These are phyloP conservation scores for Termitomyces sp. DNA, from an alignment of 768 basidiomycete genomes.

Conservation along the genomic window DNA sequence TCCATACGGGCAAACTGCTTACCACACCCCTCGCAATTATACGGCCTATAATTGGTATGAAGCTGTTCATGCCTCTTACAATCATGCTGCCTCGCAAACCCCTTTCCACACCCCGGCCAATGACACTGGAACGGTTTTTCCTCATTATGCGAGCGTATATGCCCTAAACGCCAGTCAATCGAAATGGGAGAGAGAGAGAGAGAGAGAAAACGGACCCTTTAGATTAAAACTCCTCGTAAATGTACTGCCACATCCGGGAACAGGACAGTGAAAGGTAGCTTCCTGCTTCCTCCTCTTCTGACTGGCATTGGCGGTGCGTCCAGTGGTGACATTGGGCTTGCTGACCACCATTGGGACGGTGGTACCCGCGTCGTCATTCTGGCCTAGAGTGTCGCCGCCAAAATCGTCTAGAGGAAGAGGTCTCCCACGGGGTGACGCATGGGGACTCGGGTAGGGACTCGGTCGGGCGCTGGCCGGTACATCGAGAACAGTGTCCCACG, in stretches of 20 bases:
- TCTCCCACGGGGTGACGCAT: constrained; percentile 52
- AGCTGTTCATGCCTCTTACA: constrained; percentile 95
- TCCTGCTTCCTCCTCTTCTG: constrained; percentile 83
- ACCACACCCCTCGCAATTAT: constrained; percentile 87
- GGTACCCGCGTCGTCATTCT: too few species aligned
- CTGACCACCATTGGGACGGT: constrained; percentile 13
- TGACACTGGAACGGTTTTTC: constrained; percentile 94
- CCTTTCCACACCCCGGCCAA: constrained; percentile 92
- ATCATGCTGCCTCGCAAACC: constrained; percentile 92
- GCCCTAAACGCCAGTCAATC: too few species aligned
- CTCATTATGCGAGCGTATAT: constrained; percentile 90
- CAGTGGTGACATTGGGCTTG: constrained; percentile 87
- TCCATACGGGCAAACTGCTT: constrained; percentile 95
- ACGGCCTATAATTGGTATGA: constrained; percentile 89
- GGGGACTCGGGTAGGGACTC: constrained; percentile 65
- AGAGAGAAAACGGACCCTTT: constrained; percentile 48
- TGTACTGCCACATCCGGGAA: constrained; percentile 79
- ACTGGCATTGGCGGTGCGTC: constrained; percentile 83
- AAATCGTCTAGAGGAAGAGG: constrained; percentile 38
- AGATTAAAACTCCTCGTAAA: constrained; percentile 93
- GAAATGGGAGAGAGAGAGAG: too few species aligned
- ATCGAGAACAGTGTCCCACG: constrained; percentile 15
- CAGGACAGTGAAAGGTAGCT: constrained; percentile 79
- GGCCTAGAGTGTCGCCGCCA: too few species aligned
- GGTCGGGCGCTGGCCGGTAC: constrained; percentile 28